Percentiles rank a stretch among this genome's conserved stretches.
These are phyloP conservation scores for Myochromella boudieri DNA, from an alignment of 768 basidiomycete species.

Conservation along the genomic window DNA sequence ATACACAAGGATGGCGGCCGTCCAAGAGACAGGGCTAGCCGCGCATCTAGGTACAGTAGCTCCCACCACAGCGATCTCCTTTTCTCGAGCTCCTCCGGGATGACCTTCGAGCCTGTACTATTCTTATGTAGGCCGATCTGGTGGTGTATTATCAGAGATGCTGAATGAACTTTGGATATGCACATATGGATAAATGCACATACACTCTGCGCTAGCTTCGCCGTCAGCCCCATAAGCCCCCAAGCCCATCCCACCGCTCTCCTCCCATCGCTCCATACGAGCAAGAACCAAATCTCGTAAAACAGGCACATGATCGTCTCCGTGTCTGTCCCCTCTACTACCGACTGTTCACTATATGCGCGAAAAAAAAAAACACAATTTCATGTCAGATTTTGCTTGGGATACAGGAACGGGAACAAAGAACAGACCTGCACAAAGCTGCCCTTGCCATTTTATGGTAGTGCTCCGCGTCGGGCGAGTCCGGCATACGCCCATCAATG, in stretches of 20 bases:
- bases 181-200: constrained; percentile 42
- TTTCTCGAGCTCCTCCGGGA: constrained; percentile 70
- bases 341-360: too few relatives aligned
- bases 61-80: constrained; percentile 72
- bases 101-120: constrained; percentile 61
- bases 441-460: constrained; percentile 63
- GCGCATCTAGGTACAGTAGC: constrained; percentile 62
- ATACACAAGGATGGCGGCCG: constrained; percentile 66
- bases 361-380: too few relatives aligned
- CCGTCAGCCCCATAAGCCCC: constrained; percentile 56
- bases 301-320: constrained; percentile 61
- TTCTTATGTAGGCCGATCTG: constrained; percentile 36
- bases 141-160: background rate
- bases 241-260: constrained; percentile 60
- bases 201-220: constrained; percentile 66
- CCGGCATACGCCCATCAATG: constrained; percentile 41
- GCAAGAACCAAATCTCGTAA: constrained; percentile 64
- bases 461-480: constrained; percentile 55
- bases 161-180: background rate
- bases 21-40: constrained; percentile 65
- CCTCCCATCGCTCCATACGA: constrained; percentile 70
- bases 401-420: too few relatives aligned
- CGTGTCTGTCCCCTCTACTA: constrained; percentile 68
- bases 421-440: constrained; percentile 55
- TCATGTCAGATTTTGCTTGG: too few relatives aligned